Evolutionary conservation across 148 eudicot species (phyloP), one percentile per base, ranked within the genome.

Genomic region (Linanthus parryae): DNA sequence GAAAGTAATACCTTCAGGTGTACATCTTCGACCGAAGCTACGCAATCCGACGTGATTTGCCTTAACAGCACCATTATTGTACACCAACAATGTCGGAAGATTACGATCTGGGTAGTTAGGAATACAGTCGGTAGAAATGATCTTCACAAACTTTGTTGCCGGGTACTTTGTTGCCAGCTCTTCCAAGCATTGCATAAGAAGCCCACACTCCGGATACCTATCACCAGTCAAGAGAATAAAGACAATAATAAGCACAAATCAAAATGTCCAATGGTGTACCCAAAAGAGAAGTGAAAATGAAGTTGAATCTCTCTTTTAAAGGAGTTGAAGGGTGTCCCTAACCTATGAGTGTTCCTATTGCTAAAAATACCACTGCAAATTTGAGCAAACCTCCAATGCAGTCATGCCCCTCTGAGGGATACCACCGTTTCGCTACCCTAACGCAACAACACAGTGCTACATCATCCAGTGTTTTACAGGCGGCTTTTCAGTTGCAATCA

Each of bases 71-170:
- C 94, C 63, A 53, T 73, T 91, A 63, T 91, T 83, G 73, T 91
- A 91, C 35, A 91, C 95, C 82, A 91, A 64, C 8, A 91, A 52
- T 50, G 98, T 91, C 15, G 98, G 98, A 49, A 91, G 86, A 79
- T 91, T 91, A 47, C 68, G 61, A 77, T 91, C 98, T 0, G 98
- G 98, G 59, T 86, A 91, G 52, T 91, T 91, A 22, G 98, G 98
- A 44, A 91, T 91, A 68, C 98, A 91, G 25, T 91, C 98, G 4
- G 98, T 91, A 31, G 98, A 91, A 61, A 91, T 73, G 18, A 91
- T 91, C 61, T 86, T 91, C 18, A 91, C 98, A 73, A 91, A 86
- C 36, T 91, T 91, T 22, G 98, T 91, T 34, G 82, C 89, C 2
- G 95, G 80, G 49, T 84, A 91, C 70, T 68, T 81, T 61, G 62